Evolutionary conservation across 2,329 filamentous ascomycete genomes (phyloP).

Genomic region (Verticillium isaacii): DNA sequence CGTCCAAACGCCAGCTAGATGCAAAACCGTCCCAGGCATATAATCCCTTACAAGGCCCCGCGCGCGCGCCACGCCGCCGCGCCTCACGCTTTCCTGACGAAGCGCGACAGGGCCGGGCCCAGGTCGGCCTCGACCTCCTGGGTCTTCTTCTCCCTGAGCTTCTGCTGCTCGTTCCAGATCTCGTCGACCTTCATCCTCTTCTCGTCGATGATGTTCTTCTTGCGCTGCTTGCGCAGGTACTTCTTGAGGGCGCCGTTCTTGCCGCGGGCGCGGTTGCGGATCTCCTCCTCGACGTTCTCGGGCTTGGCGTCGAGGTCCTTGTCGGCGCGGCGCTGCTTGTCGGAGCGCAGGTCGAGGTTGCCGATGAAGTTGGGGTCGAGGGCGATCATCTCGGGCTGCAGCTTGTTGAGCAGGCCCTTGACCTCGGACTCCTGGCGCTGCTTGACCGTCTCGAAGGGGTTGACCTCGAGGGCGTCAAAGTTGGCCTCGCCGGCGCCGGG

Average conservation of each 20-base stretch:
- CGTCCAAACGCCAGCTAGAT: conserved; percentile 13
- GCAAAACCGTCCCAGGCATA: conserved; percentile 2
- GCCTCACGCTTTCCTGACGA: conserved; percentile 64
- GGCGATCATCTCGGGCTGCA: conserved; percentile 95
- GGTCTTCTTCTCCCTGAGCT: conserved; percentile 58
- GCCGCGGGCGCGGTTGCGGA: conserved; percentile 75
- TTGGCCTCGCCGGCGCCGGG: conserved; percentile 96
- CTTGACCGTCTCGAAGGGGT: conserved; percentile 91
- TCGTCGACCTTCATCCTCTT: conserved; percentile 83
- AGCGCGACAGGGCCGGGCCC: conserved; percentile 81
- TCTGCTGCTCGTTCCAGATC: conserved; percentile 67
- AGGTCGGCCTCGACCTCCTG: conserved; percentile 66
- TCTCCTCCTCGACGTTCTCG: conserved; percentile 52
- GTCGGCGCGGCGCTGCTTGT: conserved; percentile 72
- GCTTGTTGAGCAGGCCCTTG: conserved; percentile 84
- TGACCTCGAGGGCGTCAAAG: conserved; percentile 88
- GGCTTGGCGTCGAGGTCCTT: conserved; percentile 72
- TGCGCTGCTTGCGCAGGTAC: conserved; percentile 85
- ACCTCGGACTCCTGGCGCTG: conserved; percentile 93
- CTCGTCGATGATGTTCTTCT: conserved; percentile 94
- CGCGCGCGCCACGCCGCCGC: background rate
- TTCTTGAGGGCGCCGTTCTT: conserved; percentile 87
- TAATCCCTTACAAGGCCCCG: background rate
- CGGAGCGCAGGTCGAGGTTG: conserved; percentile 74
- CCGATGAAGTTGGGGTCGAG: conserved; percentile 90